Evolutionary conservation across 768 basidiomycete species (phyloP).

Genomic region (Calvatia gigantea): DNA sequence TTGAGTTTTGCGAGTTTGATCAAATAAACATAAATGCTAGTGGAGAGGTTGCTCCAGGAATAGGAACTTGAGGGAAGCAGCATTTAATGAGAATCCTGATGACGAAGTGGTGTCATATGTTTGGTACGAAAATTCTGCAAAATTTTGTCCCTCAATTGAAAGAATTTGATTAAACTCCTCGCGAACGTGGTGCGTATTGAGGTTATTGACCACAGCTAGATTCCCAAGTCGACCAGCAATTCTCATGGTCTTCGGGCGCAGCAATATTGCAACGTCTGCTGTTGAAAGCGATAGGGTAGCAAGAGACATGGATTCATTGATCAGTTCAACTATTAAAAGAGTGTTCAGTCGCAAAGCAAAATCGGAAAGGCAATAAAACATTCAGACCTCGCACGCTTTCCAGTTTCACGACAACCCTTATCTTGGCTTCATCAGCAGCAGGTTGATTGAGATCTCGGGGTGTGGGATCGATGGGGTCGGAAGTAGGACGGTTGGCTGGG

Average conservation of each 20-base stretch:
- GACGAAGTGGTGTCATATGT: constrained; percentile 82
- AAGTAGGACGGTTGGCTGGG: background rate
- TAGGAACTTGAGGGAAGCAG: constrained; percentile 88
- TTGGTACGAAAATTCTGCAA: constrained; percentile 92
- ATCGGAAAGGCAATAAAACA: background rate
- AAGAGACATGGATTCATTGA: constrained; percentile 65
- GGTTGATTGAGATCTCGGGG: background rate
- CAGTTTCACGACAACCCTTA: constrained; percentile 78
- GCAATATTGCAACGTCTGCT: constrained; percentile 77
- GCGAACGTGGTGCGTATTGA: constrained; percentile 42
- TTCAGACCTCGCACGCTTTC: constrained; percentile 80
- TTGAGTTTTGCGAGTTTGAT: constrained; percentile 88
- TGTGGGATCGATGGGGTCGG: background rate
- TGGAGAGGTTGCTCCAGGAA: constrained; percentile 92
- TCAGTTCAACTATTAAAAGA: constrained; percentile 60
- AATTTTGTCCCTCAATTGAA: constrained; percentile 90
- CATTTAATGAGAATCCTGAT: constrained; percentile 69
- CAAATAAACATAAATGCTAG: constrained; percentile 78
- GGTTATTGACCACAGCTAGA: constrained; percentile 77
- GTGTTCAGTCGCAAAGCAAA: background rate
- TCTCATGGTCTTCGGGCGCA: constrained; percentile 69
- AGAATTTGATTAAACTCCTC: constrained; percentile 80
- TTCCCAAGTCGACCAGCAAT: constrained; percentile 82
- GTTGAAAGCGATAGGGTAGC: constrained; percentile 90
- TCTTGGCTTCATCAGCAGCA: constrained; percentile 37